Conservation (phyloP, 164 flowering plant genomes). For the Amborella trichopoda region DNA sequence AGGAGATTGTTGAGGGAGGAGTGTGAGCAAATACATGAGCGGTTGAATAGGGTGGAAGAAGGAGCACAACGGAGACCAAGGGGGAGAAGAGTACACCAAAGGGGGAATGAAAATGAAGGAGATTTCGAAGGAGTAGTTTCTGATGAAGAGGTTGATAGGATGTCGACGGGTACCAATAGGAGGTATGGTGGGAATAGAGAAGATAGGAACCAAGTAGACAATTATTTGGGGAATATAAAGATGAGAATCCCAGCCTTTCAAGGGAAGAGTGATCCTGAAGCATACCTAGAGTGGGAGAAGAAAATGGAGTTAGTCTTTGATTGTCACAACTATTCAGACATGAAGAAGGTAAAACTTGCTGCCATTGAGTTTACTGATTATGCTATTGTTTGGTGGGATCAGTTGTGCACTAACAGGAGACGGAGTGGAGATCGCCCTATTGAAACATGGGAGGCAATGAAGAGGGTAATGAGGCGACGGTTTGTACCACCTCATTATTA, state of each 20-base stretch:
- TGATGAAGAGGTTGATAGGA: not conserved
- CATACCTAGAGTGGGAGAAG: constrained; percentile 1
- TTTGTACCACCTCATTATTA: not conserved
- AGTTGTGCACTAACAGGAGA: not conserved
- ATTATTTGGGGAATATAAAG: not conserved
- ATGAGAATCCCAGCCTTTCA: not conserved
- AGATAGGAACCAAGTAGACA: not conserved
- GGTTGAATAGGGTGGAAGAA: not conserved
- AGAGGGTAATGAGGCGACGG: not conserved
- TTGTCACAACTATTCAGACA: constrained; percentile 1
- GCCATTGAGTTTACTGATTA: not conserved
- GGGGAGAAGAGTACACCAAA: not conserved
- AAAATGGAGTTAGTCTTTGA: constrained; percentile 3
- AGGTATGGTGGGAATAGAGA: not conserved
- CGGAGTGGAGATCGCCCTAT: not conserved
- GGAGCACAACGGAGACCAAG: not conserved
- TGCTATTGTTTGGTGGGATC: not conserved
- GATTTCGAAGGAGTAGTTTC: not conserved
- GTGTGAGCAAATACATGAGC: not conserved
- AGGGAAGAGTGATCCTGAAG: constrained; percentile 1
- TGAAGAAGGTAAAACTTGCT: not conserved
- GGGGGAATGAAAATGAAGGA: not conserved
- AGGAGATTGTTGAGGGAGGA: constrained; percentile 1
- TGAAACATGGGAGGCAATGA: not conserved
- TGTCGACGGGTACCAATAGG: not conserved